Base-by-base conservation (phyloP, 495 filamentous ascomycete genomes). In the Penicillium bialowiezense region DNA sequence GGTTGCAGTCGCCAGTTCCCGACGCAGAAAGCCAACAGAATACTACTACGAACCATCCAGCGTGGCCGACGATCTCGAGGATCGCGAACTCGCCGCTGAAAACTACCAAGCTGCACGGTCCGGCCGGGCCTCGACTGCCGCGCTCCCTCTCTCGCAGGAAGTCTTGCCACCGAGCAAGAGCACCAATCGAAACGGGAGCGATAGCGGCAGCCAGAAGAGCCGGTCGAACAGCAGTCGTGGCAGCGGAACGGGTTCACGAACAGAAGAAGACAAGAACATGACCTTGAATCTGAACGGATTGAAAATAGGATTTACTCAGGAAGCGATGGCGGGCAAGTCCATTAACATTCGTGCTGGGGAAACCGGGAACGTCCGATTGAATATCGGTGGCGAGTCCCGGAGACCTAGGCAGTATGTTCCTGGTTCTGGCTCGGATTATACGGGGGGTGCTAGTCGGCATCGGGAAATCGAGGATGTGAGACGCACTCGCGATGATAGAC, bases 161-260 rank as follows among this genome's bases (percentile, higher is more conserved):
- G 56, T 67, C 10, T 43, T 72, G 29, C 55, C 67, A 19, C 60
- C 65, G 23, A 43, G 62, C 32, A 72, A 71, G 41, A 42, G 56
- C 7, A 50, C 53, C 12, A 58, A 55, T 33, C 64, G 66, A 17
- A 42, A 60, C 2, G 67, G 58, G 14, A 75, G 72, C 44, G 73
- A 76, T 40, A 70, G 64, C 23, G 71, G 68, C 20, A 76, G 73
- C 47, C 72, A 72, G 41, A 73, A 75, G 42, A 75, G 65, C 51
- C 68, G 67, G 19, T 73, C 71, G 9, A 69, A 64, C 59, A 72
- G 73, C 62, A 74, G 72, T 52, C 69, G 68, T 24, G 72, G 63
- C 23, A 75, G 71, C 44, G 62, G 54, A n/a, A 57, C 53, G 17
- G 60, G 62, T 19, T 62, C 65, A 41, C 68, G 63, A 41, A 43